phyloP scores from a whole-genome alignment of 139 green algal genomes.

The Pycnococcus provasolii region DNA sequence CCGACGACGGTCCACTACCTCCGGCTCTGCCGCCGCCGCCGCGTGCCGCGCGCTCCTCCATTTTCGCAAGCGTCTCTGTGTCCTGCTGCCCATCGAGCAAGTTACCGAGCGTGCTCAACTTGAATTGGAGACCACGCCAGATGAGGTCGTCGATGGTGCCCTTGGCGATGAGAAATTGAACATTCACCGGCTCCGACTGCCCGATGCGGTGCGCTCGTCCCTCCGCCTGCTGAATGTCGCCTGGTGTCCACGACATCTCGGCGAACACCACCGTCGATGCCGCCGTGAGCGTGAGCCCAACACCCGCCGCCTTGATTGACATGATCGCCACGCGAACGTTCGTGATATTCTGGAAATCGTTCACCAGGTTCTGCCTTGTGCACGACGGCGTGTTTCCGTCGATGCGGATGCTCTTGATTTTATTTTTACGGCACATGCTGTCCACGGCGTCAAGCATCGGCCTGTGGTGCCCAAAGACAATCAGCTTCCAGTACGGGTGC shows the following conservation, averaged over 20 bases:
- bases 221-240: slow-evolving; percentile 47
- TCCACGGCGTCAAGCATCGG: slow-evolving; percentile 64
- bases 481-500: slow-evolving; percentile 63
- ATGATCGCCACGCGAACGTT: slow-evolving; percentile 10
- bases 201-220: slow-evolving; percentile 62
- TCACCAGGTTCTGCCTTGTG: slow-evolving; percentile 38
- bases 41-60: too few species aligned
- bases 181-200: slow-evolving; percentile 26
- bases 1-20: too few species aligned
- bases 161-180: slow-evolving; percentile 37
- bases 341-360: slow-evolving; percentile 30
- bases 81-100: slow-evolving; percentile 41
- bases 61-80: too few species aligned
- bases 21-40: too few species aligned
- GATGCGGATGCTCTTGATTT: slow-evolving; percentile 62
- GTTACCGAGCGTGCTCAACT: slow-evolving; percentile 64
- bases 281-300: slow-evolving; percentile 66
- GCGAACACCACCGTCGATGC: slow-evolving; percentile 53
- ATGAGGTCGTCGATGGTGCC: slow-evolving; percentile 82
- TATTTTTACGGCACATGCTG: slow-evolving; percentile 12
- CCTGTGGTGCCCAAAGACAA: slow-evolving; percentile 88
- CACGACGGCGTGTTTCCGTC: slow-evolving; percentile 49
- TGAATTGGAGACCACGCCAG: slow-evolving; percentile 51
- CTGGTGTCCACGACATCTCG: slow-evolving; percentile 50
- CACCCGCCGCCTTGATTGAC: slow-evolving; percentile 50